Evolutionary conservation across 202 grass and related monocot species (phyloP), one percentile per base, ranked within the genome.

Genomic region (Eragrostis tef): DNA sequence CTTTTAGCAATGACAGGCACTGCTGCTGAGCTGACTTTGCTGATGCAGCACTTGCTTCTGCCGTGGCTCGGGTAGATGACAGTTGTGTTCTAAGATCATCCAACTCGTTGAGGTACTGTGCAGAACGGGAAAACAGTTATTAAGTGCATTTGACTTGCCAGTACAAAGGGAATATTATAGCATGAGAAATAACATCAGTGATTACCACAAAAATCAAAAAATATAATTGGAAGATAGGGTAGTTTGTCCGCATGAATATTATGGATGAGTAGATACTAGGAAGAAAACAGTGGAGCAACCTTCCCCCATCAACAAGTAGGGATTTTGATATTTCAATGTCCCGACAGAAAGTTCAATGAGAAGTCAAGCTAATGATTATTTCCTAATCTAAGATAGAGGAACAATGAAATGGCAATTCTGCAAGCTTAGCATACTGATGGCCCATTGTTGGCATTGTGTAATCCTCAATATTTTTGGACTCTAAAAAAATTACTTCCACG

Each of bases 21-120:
- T 94, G 91, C 41, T 81, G 46, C 85, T 91, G 80, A 31, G 94
- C 89, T 65, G 86, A 92, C 62, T 89, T 78, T 16, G 94, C 89
- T 43, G 89, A 92, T 85, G 81, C 84, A 79, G 79, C 88, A 84
- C 90, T 97, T 25, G 88, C 90, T 69, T 94, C 94, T 56, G 92
- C 92, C 22, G 88, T 94, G 50, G 86, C 89, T 75, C 58, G 91
- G 24, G 90, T 97, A 51, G 83, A 46, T 25, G 86, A 88, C 11
- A 98, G 54, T 59, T 86, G 84, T 36, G 79, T 89, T 86, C 88
- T 89, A 46, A 91, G 83, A 70, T 91, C 90, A 75, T 89, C 92
- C 72, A 98, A 63, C 29, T 94, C 86, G 1, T 70, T 66, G 14
- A 90, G 71, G 73, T 94, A 90, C 94, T 97, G 91, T 31, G 84